Evolutionary conservation across 352 stramenopile genomes (phyloP).

Genomic region (Globisporangium solare): DNA sequence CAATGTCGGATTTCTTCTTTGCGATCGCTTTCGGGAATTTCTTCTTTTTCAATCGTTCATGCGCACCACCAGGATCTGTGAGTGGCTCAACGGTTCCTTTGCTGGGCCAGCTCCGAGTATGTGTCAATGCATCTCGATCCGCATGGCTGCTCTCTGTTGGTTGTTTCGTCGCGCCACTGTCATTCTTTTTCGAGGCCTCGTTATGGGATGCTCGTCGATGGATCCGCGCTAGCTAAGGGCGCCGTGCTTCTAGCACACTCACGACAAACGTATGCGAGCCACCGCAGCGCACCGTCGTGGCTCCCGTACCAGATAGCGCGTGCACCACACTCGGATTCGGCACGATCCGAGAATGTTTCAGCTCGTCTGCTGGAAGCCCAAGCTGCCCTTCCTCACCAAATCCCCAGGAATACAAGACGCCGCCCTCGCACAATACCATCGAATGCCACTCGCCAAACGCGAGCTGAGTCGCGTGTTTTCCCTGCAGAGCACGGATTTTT

Average conservation of each 20-base stretch:
- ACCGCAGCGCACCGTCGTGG: conserved; percentile 50
- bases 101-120: no score
- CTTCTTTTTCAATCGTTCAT: no score
- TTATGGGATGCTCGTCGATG: conserved; percentile 30
- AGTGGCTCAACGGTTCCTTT: no score
- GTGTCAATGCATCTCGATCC: no score
- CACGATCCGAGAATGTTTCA: conserved; percentile 33
- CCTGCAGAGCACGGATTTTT: conserved; percentile 37
- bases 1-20: conserved; percentile 2
- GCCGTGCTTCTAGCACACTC: conserved; percentile 51
- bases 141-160: no score
- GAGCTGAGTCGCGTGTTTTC: conserved; percentile 40
- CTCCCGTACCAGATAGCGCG: conserved; percentile 47
- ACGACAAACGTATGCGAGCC: conserved; percentile 62
- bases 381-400: conserved; percentile 75
- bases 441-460: conserved; percentile 72
- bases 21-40: not conserved
- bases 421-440: conserved; percentile 51
- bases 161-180: conserved; percentile 9
- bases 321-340: conserved; percentile 42
- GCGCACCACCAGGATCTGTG: no score
- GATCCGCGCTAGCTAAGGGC: conserved; percentile 35
- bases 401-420: conserved; percentile 52
- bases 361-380: conserved; percentile 37
- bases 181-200: conserved; percentile 25